Evolutionary conservation across 2,329 filamentous ascomycete genomes (phyloP), one percentile per base, ranked within the genome.

Genomic region (Microcyclospora pomicola): DNA sequence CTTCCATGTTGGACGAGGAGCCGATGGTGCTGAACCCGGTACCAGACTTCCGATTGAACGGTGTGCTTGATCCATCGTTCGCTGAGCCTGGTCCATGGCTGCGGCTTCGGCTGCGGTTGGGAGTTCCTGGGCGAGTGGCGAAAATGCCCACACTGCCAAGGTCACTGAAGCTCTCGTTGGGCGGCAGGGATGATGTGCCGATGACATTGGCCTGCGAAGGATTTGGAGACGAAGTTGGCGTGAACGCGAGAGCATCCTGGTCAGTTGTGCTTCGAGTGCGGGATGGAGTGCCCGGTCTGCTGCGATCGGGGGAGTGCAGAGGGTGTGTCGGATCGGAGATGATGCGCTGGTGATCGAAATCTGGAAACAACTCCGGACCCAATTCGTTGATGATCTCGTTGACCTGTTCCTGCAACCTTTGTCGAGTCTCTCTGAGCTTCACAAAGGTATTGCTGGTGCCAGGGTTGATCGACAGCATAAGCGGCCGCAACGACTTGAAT

Each of bases 321-420:
- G 46, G 46, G 35, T 58, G 50, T 7, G 42, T 46, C 2, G 72
- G 64, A 45, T 78, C 73, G 3, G 69, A 65, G 24, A 88, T 66
- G 40, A 91, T 72, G 27, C 84, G 75, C 10, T 75, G 72, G 44
- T 78, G 73, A 51, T 91, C 83, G 55, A 94, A 98, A 64, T 98
- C 91, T n/a, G 86, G 80, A 64, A 92, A 98, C 66, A 98, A 80
- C 56, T 96, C 87, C 0, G 91, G 91, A 0, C 91, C 91, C 10
- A 98, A 76, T 13, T 82, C 85, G 61, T 98, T 96, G 68, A 98
- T 94, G 34, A 93, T 71, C 2, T 91, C 77, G 1, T 87, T 94
- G 30, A 98, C 86, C 54, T 91, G 75, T 9, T 74, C 69, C 41
- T 83, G 83, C 34, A 98, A 72, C 45, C 80, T 72, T 16, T 74